Evolutionary conservation across 139 green algal genomes (phyloP), one percentile per base, ranked within the genome.

Genomic region (Bryopsis sp.): DNA sequence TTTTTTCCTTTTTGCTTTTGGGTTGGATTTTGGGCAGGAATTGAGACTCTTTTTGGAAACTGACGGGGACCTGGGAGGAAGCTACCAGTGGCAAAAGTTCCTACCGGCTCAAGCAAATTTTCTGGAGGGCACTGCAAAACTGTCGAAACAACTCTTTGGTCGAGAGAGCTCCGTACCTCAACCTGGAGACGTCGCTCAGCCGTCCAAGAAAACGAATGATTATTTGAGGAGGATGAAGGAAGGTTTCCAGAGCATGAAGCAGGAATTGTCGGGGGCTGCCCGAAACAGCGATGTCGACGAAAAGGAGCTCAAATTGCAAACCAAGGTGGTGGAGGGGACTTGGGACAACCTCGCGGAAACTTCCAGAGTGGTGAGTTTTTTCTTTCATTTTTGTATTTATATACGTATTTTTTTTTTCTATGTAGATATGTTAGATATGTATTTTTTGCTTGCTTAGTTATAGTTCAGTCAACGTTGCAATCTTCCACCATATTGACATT

Each of bases 1-100:
- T n/a, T n/a, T n/a, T n/a, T n/a, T n/a, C n/a, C n/a, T n/a, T n/a
- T n/a, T n/a, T n/a, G n/a, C n/a, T n/a, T n/a, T n/a, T n/a, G n/a
- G n/a, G n/a, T n/a, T n/a, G n/a, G n/a, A n/a, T n/a, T n/a, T n/a
- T n/a, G 5, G 28, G 33, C 71, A 91, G 88, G 88, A 92, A 72
- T 76, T 97, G 68, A 61, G 68, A 7, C 48, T 92, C 33, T 97
- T 97, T 64, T 80, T 97, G 54, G 69, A 86, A 65, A 72, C 76
- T 2, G 83, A 95, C 33, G 88, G 82, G 29, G 76, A 82, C 24
- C 80, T 97, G 58, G 63, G 66, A 2, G 28, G 61, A 28, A 72
- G 33, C 64, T 62, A 72, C 11, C 69, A 76, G 7, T 95, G 89
- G 90, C 46, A 72, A 39, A 64, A 78, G 48, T 74, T 94, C 76